Evolutionary conservation across 148 eudicot genomes (phyloP).

Genomic region (Nepenthes mirabilis): DNA sequence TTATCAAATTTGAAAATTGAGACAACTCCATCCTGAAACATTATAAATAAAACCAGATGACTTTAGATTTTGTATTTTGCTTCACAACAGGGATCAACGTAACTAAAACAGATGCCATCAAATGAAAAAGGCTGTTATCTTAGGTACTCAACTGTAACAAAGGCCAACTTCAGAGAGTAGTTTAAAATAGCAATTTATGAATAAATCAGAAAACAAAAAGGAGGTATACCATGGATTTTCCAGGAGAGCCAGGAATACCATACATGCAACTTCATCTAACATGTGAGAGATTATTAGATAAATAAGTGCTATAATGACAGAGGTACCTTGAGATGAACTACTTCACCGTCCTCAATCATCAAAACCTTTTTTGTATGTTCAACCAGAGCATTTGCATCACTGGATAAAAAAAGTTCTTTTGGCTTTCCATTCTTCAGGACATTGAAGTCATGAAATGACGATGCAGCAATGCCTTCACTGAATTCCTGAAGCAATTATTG

Average conservation of each 20-base stretch:
- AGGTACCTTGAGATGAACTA: constrained; percentile 80
- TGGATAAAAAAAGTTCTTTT: constrained; percentile 80
- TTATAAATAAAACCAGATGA: neutral
- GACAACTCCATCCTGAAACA: constrained; percentile 71
- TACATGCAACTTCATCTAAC: no score
- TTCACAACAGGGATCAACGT: no score
- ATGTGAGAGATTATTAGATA: no score
- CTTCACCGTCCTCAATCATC: constrained; percentile 93
- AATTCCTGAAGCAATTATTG: constrained; percentile 41
- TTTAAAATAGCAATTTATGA: no score
- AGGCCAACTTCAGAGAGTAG: no score
- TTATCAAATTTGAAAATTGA: constrained; percentile 72
- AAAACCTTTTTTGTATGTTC: constrained; percentile 92
- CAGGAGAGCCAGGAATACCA: no score
- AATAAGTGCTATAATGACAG: neutral
- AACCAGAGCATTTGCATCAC: constrained; percentile 87
- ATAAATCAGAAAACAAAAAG: no score
- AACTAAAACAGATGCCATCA: no score
- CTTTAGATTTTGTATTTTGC: neutral
- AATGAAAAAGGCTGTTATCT: no score
- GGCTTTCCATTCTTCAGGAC: constrained; percentile 64
- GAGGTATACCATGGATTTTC: no score
- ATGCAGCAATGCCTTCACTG: constrained; percentile 31
- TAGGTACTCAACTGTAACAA: no score
- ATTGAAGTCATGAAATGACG: constrained; percentile 54